phyloP scores from a whole-genome alignment of 1,139 yeast species.

The Nakaseomyces sp. region DNA sequence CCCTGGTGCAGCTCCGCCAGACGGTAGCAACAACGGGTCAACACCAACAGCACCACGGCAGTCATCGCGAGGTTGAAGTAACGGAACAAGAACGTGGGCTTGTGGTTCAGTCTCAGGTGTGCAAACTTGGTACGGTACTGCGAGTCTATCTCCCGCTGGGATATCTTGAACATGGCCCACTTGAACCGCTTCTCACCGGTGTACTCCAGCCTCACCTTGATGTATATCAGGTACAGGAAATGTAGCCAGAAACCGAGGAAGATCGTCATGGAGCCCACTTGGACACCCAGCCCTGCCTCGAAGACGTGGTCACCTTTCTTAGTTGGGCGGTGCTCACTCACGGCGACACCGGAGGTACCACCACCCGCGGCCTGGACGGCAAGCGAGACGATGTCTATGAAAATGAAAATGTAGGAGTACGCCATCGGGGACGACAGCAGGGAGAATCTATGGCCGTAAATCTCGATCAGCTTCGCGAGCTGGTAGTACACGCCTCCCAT shows the following conservation, averaged over 20 bases:
- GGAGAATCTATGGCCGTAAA: slow-evolving; percentile 59
- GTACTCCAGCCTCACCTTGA: slow-evolving; percentile 30
- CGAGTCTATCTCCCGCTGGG: slow-evolving; percentile 23
- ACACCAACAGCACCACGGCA: slow-evolving; percentile 48
- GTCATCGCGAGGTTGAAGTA: slow-evolving; percentile 47
- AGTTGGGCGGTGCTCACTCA: slow-evolving; percentile 31
- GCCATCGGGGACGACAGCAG: slow-evolving; percentile 57
- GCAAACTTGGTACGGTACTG: slow-evolving; percentile 22
- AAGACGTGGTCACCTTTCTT: slow-evolving; percentile 61
- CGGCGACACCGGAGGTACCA: slow-evolving; percentile 51
- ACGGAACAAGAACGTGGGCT: slow-evolving; percentile 32
- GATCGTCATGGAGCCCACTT: slow-evolving; percentile 62
- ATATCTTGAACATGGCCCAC: slow-evolving; percentile 27
- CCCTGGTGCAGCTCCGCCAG: slow-evolving; percentile 74
- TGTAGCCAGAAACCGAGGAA: slow-evolving; percentile 52
- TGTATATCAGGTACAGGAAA: slow-evolving; percentile 42
- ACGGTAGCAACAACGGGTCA: slow-evolving; percentile 71
- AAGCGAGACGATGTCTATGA: slow-evolving; percentile 59
- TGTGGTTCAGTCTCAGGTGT: slow-evolving; percentile 19
- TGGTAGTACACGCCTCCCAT: slow-evolving; percentile 82
- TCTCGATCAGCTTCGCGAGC: slow-evolving; percentile 62
- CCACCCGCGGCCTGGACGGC: slow-evolving; percentile 80
- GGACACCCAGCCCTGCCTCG: slow-evolving; percentile 76
- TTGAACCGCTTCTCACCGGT: slow-evolving; percentile 14
- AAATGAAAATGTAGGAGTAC: slow-evolving; percentile 62